Conservation (phyloP, 1,284 basidiomycete genomes). For the Ceratobasidium sp. region DNA sequence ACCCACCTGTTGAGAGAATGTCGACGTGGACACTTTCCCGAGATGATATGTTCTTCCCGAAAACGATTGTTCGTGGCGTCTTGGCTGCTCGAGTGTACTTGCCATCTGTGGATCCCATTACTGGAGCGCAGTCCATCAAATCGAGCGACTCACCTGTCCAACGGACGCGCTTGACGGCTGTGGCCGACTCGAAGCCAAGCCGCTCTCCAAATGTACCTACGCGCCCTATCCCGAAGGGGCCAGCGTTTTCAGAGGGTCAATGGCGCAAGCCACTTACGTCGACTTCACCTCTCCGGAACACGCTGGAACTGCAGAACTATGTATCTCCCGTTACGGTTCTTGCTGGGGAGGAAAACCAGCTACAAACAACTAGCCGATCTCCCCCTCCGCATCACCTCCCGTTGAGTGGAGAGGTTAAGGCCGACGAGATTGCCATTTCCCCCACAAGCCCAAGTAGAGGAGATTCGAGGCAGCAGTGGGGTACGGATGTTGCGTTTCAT, state of each 20-base stretch:
- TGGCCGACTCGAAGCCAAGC: slow-evolving; percentile 11
- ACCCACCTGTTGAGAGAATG: slow-evolving; percentile 77
- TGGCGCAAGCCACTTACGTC: slow-evolving; percentile 50
- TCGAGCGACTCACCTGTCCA: slow-evolving; percentile 1
- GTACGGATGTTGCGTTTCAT: slow-evolving; percentile 72
- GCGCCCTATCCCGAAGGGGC: slow-evolving; percentile 47
- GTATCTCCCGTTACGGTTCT: slow-evolving; percentile 6
- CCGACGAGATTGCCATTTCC: slow-evolving; percentile 48
- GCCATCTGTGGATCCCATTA: not conserved
- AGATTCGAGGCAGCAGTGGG: slow-evolving; percentile 69
- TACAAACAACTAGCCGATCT: slow-evolving; percentile 68
- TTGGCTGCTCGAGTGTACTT: slow-evolving; percentile 15
- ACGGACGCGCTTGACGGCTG: slow-evolving; percentile 4
- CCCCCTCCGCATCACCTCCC: slow-evolving; percentile 63
- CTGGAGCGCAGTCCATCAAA: slow-evolving; percentile 14
- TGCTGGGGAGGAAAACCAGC: slow-evolving; percentile 46
- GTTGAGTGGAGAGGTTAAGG: slow-evolving; percentile 22
- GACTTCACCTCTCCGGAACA: slow-evolving; percentile 34
- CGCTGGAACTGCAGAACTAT: slow-evolving; percentile 28
- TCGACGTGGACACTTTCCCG: slow-evolving; percentile 69
- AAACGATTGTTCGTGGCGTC: slow-evolving; percentile 45
- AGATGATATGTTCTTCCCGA: slow-evolving; percentile 75
- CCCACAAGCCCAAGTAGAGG: slow-evolving; percentile 52
- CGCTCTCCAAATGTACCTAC: slow-evolving; percentile 7
- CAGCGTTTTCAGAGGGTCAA: slow-evolving; percentile 46